phyloP scores from a whole-genome alignment of 495 filamentous ascomycete species.

The Aspergillus asperescens region DNA sequence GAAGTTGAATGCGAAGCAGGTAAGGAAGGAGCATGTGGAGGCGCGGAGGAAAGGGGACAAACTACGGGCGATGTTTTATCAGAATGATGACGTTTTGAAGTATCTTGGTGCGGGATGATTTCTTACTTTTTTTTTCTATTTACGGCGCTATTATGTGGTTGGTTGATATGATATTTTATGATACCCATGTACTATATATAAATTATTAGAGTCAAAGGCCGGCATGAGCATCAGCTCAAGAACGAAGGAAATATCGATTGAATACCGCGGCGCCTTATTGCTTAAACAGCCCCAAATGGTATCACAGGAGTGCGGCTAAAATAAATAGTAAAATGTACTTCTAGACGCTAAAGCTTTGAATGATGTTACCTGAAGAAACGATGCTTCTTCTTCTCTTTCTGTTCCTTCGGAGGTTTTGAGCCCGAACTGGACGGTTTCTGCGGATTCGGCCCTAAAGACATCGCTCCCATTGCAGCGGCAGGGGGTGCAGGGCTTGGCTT shows the following conservation, averaged over 20 bases:
- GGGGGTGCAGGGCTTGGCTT: slow-evolving; percentile 43
- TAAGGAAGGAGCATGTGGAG: slow-evolving; percentile 53
- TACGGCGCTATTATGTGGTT: neutral
- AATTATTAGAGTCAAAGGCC: neutral
- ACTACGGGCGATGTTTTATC: slow-evolving; percentile 62
- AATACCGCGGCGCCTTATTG: slow-evolving; percentile 12
- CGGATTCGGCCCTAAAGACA: slow-evolving; percentile 48
- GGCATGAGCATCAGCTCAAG: neutral
- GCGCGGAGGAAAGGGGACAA: slow-evolving; percentile 59
- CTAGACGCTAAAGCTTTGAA: neutral
- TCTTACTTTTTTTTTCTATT: neutral
- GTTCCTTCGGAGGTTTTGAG: slow-evolving; percentile 36
- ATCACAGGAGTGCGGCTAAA: slow-evolving; percentile 36
- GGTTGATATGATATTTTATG: slow-evolving; percentile 4
- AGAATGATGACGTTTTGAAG: slow-evolving; percentile 62
- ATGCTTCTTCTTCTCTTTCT: slow-evolving; percentile 47
- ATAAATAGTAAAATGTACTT: neutral
- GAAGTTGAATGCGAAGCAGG: slow-evolving; percentile 66
- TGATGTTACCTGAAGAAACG: slow-evolving; percentile 61
- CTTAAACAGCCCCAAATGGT: slow-evolving; percentile 27
- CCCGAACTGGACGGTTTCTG: slow-evolving; percentile 24
- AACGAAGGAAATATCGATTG: neutral
- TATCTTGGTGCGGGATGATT: slow-evolving; percentile 52
- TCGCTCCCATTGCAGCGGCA: slow-evolving; percentile 50
- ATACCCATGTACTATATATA: slow-evolving; percentile 12